Evolutionary conservation across 2,329 filamentous ascomycete species (phyloP).

Genomic region (Fusarium circinatum): DNA sequence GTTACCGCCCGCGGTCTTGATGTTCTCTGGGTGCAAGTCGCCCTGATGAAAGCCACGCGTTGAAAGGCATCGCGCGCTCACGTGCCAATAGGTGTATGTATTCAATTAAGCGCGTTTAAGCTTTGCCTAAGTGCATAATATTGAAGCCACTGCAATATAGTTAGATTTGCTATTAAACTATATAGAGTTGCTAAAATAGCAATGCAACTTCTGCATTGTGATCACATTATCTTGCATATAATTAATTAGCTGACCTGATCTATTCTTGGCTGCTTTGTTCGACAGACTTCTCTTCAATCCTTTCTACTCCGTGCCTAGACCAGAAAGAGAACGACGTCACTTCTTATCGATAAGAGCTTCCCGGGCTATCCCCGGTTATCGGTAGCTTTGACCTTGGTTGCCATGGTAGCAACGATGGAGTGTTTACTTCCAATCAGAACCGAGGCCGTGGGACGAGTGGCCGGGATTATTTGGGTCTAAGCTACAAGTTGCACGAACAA

Average conservation of each 20-base stretch:
- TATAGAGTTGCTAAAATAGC: too few species aligned
- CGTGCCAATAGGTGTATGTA: conserved; percentile 16
- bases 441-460: conserved; percentile 36
- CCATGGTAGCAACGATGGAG: conserved; percentile 49
- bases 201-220: neutral
- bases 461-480: conserved; percentile 34
- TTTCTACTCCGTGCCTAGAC: neutral
- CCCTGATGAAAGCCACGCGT: conserved; percentile 23
- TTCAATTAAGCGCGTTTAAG: neutral
- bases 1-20: conserved; percentile 16
- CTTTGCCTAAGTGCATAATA: conserved; percentile 9
- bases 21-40: conserved; percentile 7
- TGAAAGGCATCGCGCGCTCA: conserved; percentile 30
- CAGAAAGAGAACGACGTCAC: conserved; percentile 33
- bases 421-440: conserved; percentile 50
- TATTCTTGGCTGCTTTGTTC: neutral
- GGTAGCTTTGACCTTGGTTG: conserved; percentile 42
- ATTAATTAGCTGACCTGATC: neutral
- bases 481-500: conserved; percentile 41
- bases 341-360: conserved; percentile 40
- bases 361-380: conserved; percentile 38
- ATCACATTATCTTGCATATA: neutral
- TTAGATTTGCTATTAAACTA: neutral
- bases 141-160: neutral
- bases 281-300: neutral